These are phyloP conservation scores for Hericium coralloides DNA, from an alignment of 768 basidiomycete genomes.

Conservation along the genomic window DNA sequence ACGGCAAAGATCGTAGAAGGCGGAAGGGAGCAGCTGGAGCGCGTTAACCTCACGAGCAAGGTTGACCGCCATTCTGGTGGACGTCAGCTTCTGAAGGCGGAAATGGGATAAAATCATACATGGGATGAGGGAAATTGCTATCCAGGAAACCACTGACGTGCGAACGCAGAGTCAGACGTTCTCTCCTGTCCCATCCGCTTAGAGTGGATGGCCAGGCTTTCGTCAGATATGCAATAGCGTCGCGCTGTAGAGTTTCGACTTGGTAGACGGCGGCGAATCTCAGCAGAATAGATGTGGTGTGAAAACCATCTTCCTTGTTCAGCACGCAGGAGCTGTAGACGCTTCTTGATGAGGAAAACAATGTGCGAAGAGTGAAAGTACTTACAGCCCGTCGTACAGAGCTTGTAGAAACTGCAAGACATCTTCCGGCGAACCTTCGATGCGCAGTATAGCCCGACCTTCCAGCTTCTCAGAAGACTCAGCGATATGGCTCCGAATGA, in stretches of 20 bases:
- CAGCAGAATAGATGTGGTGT: constrained; percentile 45
- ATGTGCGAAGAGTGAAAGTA: constrained; percentile 1
- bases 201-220: constrained; percentile 55
- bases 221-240: constrained; percentile 44
- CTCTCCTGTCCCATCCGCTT: constrained; percentile 56
- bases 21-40: constrained; percentile 56
- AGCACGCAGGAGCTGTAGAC: constrained; percentile 9
- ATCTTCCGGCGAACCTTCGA: constrained; percentile 49
- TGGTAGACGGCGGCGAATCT: constrained; percentile 57
- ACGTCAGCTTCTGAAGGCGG: not conserved
- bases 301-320: constrained; percentile 42
- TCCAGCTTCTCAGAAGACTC: constrained; percentile 31
- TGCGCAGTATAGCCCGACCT: constrained; percentile 44
- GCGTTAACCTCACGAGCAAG: constrained; percentile 50
- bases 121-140: constrained; percentile 43
- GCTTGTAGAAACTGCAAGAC: constrained; percentile 51
- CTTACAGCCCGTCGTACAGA: constrained; percentile 67
- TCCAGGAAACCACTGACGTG: constrained; percentile 27
- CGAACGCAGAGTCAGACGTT: constrained; percentile 46
- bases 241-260: constrained; percentile 46
- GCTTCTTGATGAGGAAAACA: no score
- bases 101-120: constrained; percentile 33
- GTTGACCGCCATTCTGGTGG: constrained; percentile 51
- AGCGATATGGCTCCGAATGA: constrained; percentile 24
- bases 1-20: constrained; percentile 76